A percentile compares a stretch with the other conserved stretches of the same genome.
These are phyloP conservation scores for Phytopythium delawarense DNA, from an alignment of 352 stramenopile genomes.

Conservation along the genomic window DNA sequence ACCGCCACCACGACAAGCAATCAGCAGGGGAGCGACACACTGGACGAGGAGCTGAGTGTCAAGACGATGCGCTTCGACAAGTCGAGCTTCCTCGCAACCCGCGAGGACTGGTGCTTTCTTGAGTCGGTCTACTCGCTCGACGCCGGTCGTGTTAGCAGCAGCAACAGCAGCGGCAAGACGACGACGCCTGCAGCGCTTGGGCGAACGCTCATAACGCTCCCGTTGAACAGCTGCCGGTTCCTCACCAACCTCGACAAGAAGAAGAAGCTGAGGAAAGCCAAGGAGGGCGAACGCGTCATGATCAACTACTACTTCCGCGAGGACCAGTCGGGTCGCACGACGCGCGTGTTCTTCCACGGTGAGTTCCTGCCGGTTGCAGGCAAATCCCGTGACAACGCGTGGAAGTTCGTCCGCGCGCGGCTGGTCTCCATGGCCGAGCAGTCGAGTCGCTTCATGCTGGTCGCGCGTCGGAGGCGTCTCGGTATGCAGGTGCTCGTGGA, in stretches of 20 bases:
- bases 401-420: constrained; percentile 12
- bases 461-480: constrained; percentile 40
- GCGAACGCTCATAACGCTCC: constrained; percentile 4
- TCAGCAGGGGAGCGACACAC: background rate
- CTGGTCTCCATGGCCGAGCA: constrained; percentile 20
- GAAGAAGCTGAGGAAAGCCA: constrained; percentile 4
- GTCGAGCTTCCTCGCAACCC: constrained; percentile 26
- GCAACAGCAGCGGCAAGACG: background rate
- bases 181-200: constrained; percentile 7
- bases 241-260: constrained; percentile 7
- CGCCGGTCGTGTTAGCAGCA: background rate
- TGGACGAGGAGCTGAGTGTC: constrained; percentile 19
- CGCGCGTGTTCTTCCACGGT: constrained; percentile 37
- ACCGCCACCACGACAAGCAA: background rate
- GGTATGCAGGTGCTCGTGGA: constrained; percentile 41
- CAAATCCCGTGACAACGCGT: background rate
- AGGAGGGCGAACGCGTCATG: constrained; percentile 33
- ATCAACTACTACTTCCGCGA: constrained; percentile 45
- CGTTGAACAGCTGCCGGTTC: constrained; percentile 14
- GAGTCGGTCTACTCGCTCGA: constrained; percentile 22
- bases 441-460: constrained; percentile 26
- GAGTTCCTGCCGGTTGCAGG: constrained; percentile 23
- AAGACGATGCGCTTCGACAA: constrained; percentile 38
- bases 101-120: constrained; percentile 40
- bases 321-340: constrained; percentile 20